A percentile compares a stretch with the other conserved stretches of the same genome.
Conservation (phyloP, 2,329 filamentous ascomycete genomes). For the Aureobasidium sp. region DNA sequence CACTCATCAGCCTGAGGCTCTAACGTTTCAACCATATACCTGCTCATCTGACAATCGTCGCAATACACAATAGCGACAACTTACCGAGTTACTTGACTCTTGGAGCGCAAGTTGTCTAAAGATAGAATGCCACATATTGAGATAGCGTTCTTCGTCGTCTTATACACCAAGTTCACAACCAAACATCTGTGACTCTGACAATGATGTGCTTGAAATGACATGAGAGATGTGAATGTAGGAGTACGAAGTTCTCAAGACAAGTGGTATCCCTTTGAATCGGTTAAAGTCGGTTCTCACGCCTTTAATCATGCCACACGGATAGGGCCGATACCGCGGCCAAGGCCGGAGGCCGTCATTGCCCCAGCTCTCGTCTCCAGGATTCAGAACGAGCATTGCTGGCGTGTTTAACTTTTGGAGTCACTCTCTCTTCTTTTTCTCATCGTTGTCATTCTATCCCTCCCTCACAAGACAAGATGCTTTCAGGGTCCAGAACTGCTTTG, state of each 20-base stretch:
- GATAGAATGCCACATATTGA: no score
- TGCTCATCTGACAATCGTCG: neutral
- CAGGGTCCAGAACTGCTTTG: conserved; percentile 16
- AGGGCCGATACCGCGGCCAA: conserved; percentile 14
- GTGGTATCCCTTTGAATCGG: neutral
- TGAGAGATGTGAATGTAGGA: neutral
- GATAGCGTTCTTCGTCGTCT: no score
- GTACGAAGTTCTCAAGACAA: neutral
- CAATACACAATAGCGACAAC: neutral
- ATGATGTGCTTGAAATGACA: neutral
- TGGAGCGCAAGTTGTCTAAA: neutral
- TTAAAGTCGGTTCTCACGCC: conserved; percentile 7
- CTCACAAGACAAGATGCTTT: conserved; percentile 14
- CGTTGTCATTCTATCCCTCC: neutral
- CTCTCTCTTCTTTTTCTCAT: conserved; percentile 1
- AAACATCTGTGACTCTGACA: no score
- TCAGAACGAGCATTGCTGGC: conserved; percentile 1
- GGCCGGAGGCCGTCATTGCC: conserved; percentile 5
- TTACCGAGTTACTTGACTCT: neutral
- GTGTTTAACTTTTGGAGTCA: conserved; percentile 13
- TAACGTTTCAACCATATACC: neutral
- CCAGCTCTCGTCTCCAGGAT: conserved; percentile 14
- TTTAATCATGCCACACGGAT: neutral
- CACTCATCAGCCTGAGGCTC: neutral
- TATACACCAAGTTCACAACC: no score